phyloP scores from a whole-genome alignment of 2,329 filamentous ascomycete species.

The Diaporthe velutina region DNA sequence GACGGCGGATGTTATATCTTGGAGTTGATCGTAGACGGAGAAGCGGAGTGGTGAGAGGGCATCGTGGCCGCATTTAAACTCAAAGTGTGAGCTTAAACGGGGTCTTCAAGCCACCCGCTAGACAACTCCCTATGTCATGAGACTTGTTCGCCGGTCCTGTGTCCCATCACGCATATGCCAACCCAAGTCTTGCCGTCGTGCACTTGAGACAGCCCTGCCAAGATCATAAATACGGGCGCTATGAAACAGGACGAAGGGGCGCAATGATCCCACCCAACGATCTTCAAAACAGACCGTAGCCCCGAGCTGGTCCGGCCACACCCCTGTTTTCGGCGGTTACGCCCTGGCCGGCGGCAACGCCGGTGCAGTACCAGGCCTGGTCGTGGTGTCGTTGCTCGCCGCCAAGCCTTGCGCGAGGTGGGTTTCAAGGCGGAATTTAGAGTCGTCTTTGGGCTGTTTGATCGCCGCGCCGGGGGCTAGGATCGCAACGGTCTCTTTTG shows the following conservation, averaged over 20 bases:
- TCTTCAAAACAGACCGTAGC: conserved; percentile 1
- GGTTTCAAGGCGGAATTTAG: neutral
- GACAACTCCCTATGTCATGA: neutral
- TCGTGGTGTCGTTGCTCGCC: neutral
- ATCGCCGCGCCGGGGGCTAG: neutral
- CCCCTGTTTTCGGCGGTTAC: neutral
- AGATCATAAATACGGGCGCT: neutral
- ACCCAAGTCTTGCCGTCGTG: neutral
- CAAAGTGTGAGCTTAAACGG: too few relatives aligned
- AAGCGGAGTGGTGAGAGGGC: neutral
- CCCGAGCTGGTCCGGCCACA: neutral
- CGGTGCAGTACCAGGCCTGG: neutral
- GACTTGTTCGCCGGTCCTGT: neutral
- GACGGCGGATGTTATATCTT: too few relatives aligned
- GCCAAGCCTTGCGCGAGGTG: neutral
- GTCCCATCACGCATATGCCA: conserved; percentile 8
- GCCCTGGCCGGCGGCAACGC: neutral
- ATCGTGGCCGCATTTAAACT: neutral
- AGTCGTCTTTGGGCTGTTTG: neutral
- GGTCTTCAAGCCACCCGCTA: neutral
- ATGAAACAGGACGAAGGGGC: conserved; percentile 3
- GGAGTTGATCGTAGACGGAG: neutral
- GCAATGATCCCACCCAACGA: neutral
- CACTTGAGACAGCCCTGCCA: conserved; percentile 8
- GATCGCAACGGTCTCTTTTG: neutral